Evolutionary conservation across 2,329 filamentous ascomycete species (phyloP), one percentile per base, ranked within the genome.

Genomic region (Talaromyces islandicus): DNA sequence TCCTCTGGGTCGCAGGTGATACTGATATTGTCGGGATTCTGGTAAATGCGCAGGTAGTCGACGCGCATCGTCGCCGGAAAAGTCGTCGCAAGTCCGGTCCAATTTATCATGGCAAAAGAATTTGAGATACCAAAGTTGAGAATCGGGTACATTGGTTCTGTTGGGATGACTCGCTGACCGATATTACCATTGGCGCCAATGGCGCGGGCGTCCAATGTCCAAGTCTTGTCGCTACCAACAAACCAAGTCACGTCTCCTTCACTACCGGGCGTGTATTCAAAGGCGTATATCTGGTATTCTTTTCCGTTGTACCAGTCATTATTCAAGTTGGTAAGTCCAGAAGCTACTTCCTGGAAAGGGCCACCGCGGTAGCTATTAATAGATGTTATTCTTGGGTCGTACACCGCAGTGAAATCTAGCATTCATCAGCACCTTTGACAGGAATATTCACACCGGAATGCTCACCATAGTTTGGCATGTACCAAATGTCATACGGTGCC

Each of bases 11-110:
- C 88, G 71, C 88, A 90, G 17, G 86, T 88, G 55, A 88, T 68
- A 43, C 79, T 79, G 66, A 81, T 78, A 12, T 80, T 76, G 57
- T 83, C 80, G 14, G 81, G 79, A 63, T 87, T 83, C 70, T 89
- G 87, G 67, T 89, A 90, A 56, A 90, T 87, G 14, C 88, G 83
- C 58, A 90, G 79, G 69, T 89, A 89, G 71, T 90, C 87, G 60
- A 90, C 77, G 2, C 86, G 80, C 81, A 89, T 87, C 2, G 79
- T 84, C 2, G 85, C 87, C 2, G 87, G 87, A 67, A 88, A 78
- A 50, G 83, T 73, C 17, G 78, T 67, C 4, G 71, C 75, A 25
- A 90, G 73, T 29, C 81, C 83, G 1, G 79, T 80, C 60, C 85
- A 72, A 67, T 89, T 85, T 63, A 89, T 75, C 5, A 78, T 71